Evolutionary conservation across 495 filamentous ascomycete genomes (phyloP).

Genomic region (Monascus purpureus): DNA sequence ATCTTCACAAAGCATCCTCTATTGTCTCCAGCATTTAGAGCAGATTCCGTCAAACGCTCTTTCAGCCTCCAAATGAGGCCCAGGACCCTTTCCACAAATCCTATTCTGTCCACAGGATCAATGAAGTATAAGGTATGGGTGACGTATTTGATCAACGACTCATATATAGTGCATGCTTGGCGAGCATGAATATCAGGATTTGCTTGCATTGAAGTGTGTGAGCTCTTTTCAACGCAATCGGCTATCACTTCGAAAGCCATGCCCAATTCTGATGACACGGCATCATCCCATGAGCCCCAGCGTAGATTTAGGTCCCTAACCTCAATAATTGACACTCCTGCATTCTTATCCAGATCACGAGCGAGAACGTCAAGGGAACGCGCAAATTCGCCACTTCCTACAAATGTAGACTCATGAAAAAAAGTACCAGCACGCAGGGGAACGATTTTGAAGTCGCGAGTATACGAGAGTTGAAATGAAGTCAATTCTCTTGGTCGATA

Average conservation of each 20-base stretch:
- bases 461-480: slow-evolving; percentile 44
- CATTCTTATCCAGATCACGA: slow-evolving; percentile 18
- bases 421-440: slow-evolving; percentile 54
- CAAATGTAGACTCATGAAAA: slow-evolving; percentile 63
- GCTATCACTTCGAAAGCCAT: slow-evolving; percentile 39
- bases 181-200: not conserved
- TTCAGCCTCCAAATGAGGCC: slow-evolving; percentile 15
- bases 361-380: slow-evolving; percentile 28
- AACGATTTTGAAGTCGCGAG: slow-evolving; percentile 58
- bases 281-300: slow-evolving; percentile 62
- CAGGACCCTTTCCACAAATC: slow-evolving; percentile 21
- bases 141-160: slow-evolving; percentile 32
- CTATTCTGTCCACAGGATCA: slow-evolving; percentile 33
- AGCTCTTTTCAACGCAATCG: slow-evolving; percentile 11
- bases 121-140: slow-evolving; percentile 36
- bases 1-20: slow-evolving; percentile 11
- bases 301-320: slow-evolving; percentile 36
- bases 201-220: no score
- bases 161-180: slow-evolving; percentile 9
- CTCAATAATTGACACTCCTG: slow-evolving; percentile 18
- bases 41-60: slow-evolving; percentile 13
- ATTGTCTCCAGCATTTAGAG: slow-evolving; percentile 7
- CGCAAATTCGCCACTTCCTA: slow-evolving; percentile 56
- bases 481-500: slow-evolving; percentile 22
- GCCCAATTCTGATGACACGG: slow-evolving; percentile 52